A percentile compares a stretch with the other conserved stretches of the same genome.
phyloP scores from a whole-genome alignment of 2,329 filamentous ascomycete genomes.

The Scedosporium apiospermum region DNA sequence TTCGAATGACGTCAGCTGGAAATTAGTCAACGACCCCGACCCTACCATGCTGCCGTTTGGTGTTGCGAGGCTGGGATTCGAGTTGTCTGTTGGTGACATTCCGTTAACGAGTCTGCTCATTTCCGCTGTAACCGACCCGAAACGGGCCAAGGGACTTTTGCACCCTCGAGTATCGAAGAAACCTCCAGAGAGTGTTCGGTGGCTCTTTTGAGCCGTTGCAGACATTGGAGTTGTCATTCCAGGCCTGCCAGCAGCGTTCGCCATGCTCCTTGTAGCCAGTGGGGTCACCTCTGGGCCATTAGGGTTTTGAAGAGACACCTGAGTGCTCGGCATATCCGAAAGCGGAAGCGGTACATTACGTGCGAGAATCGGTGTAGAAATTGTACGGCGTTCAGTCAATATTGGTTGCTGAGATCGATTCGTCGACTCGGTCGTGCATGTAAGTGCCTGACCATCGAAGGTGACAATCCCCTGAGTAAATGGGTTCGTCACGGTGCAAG shows the following conservation, averaged over 20 bases:
- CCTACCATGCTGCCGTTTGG: not conserved
- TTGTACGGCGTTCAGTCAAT: not conserved
- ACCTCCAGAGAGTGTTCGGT: not conserved
- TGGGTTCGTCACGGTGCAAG: too few species aligned
- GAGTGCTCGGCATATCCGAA: not conserved
- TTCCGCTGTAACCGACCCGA: not conserved
- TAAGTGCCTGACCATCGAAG: too few species aligned
- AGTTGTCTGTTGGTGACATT: not conserved
- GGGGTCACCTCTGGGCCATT: not conserved
- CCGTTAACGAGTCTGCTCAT: not conserved
- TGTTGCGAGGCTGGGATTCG: not conserved
- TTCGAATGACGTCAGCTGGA: not conserved
- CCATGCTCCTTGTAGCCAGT: not conserved
- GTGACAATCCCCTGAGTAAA: too few species aligned
- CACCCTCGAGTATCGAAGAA: not conserved
- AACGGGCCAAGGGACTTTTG: not conserved
- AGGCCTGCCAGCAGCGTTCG: not conserved
- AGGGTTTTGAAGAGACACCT: not conserved
- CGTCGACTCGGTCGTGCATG: not conserved
- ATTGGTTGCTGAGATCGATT: not conserved
- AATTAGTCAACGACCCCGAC: not conserved
- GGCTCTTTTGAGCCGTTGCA: not conserved
- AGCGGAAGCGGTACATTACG: not conserved
- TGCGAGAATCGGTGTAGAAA: not conserved
- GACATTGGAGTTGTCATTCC: not conserved